Conservation (phyloP, 805 yeast species). For the Isabelozyma gotoi region DNA sequence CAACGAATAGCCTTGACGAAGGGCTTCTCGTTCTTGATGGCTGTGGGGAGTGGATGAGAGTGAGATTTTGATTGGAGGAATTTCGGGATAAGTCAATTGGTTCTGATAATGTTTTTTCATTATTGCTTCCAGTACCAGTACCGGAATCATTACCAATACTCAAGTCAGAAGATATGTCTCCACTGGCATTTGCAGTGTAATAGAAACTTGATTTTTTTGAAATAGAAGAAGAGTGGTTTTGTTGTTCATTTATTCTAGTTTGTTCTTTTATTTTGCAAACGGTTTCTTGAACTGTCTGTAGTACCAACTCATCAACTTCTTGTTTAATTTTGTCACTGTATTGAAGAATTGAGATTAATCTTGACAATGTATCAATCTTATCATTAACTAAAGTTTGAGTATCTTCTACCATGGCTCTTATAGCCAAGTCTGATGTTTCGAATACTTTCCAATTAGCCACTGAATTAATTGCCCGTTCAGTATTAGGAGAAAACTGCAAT, state of each 20-base stretch:
- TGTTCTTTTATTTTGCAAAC: constrained; percentile 51
- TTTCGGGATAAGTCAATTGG: constrained; percentile 2
- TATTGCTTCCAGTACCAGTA: too few species aligned
- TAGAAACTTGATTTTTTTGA: constrained; percentile 1
- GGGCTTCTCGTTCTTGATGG: constrained; percentile 35
- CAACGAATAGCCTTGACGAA: constrained; percentile 12
- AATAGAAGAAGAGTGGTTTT: background rate
- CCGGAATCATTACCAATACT: too few species aligned
- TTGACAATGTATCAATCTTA: constrained; percentile 66
- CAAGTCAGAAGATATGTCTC: constrained; percentile 3
- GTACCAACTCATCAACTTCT: constrained; percentile 73
- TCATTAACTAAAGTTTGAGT: constrained; percentile 59
- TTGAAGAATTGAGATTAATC: constrained; percentile 72
- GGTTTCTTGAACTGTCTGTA: constrained; percentile 62
- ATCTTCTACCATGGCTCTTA: constrained; percentile 61
- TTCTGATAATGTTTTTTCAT: constrained; percentile 7
- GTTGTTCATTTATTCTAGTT: constrained; percentile 15
- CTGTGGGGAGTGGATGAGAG: constrained; percentile 28
- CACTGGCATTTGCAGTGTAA: constrained; percentile 2
- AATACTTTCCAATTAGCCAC: constrained; percentile 47
- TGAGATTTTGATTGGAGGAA: background rate
- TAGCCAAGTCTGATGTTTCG: constrained; percentile 62
- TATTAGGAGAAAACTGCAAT: constrained; percentile 54
- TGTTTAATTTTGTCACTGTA: constrained; percentile 74
- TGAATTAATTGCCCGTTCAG: constrained; percentile 53